Base-by-base conservation (phyloP, 495 filamentous ascomycete species). In the Haplographium delicatum region DNA sequence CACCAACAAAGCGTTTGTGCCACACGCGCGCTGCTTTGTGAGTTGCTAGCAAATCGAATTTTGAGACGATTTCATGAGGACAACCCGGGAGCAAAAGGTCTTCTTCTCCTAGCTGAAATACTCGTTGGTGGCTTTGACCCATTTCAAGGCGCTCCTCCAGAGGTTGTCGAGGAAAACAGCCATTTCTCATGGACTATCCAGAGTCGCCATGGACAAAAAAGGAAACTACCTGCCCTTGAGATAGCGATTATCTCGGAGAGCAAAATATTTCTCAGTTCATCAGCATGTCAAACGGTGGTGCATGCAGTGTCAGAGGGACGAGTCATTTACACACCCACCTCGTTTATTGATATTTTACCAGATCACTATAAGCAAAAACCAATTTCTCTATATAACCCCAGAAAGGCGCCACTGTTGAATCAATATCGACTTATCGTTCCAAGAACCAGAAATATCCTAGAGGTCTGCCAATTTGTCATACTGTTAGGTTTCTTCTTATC, bases 391-490 rank as follows among this genome's bases (percentile, higher is more conserved):
- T 89, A 87, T 58, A 73, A 84, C 50, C 84, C 84, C 13, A 64
- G 75, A 11, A 73, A 78, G 50, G 81, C 80, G 5, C 78, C 80
- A 4, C 59, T 85, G 8, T 71, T 89, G 8, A 89, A 89, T 59
- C 84, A 89, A 57, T 89, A 89, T 59, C 81, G 84, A 0, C 67
- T 89, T 3, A 77, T 84, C 41, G 84, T 88, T 13, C 84, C 84
- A 8, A 71, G 82, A 28, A 86, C 79, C 4, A 70, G 84, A 39
- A 87, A 86, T 56, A 56, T 78, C 26, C 70, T 87, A 27, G 84
- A 89, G 62, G 75, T 82, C 15, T 66, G 69, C 50, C 84, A 89
- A 45, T 89, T 89, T 56, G 43, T 81, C 19, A 54, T 81, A 13
- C 72, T 89, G 5, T 68, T 89, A 5, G 58, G 64, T 1, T 59